A percentile compares a stretch with the other conserved stretches of the same genome.
Conservation (phyloP, 805 yeast genomes). For the Blastobotrys attinorum region DNA sequence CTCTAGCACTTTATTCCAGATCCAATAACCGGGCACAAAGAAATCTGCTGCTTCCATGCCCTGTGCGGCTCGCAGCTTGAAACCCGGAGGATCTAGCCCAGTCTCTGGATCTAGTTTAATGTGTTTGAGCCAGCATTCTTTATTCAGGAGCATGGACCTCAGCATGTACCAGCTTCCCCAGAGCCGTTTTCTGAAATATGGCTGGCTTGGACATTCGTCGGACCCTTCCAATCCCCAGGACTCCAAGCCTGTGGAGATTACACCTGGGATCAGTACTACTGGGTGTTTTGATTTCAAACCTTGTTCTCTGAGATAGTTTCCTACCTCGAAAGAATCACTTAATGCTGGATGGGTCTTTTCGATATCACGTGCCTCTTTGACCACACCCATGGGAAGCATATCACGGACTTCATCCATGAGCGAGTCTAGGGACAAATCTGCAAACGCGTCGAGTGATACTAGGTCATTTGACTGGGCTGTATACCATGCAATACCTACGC, state of each 20-base stretch:
- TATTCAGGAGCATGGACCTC: constrained; percentile 83
- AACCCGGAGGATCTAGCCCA: constrained; percentile 84
- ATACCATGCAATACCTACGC: constrained; percentile 56
- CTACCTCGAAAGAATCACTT: constrained; percentile 85
- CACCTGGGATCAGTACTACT: constrained; percentile 93
- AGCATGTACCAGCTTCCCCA: constrained; percentile 99
- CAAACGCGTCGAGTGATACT: constrained; percentile 41
- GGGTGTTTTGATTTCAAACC: constrained; percentile 57
- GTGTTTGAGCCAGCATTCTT: constrained; percentile 89
- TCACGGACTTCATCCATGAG: constrained; percentile 55
- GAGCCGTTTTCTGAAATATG: constrained; percentile 80
- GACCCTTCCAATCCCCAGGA: constrained; percentile 80
- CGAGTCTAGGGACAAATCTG: constrained; percentile 46
- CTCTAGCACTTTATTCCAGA: constrained; percentile 94
- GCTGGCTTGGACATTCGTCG: constrained; percentile 70
- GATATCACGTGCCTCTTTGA: constrained; percentile 51
- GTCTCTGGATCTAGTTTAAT: constrained; percentile 83
- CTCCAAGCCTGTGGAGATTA: constrained; percentile 89
- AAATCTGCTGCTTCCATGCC: constrained; percentile 97
- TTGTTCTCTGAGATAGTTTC: constrained; percentile 51
- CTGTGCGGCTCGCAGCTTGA: constrained; percentile 80
- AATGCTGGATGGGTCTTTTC: constrained; percentile 35
- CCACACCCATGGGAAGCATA: constrained; percentile 69
- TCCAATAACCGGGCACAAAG: constrained; percentile 97
- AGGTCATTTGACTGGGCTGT: constrained; percentile 43